phyloP scores from a whole-genome alignment of 176 grass and related monocot species.

The Calamus simplicifolius region DNA sequence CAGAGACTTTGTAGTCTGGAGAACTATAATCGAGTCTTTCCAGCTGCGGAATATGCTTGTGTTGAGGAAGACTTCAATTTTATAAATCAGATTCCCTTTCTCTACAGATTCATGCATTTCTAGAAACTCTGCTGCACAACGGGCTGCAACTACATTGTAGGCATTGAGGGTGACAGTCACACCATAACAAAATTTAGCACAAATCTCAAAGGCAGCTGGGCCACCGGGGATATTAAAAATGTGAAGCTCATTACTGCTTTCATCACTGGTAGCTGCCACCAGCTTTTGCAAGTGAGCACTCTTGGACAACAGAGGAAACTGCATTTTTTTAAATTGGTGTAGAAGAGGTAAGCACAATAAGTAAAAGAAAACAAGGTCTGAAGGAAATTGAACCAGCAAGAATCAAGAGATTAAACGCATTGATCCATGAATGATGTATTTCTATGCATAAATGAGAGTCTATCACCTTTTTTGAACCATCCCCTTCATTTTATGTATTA shows the following conservation, averaged over 20 bases:
- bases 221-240: slow-evolving; percentile 83
- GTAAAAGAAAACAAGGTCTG: slow-evolving; percentile 2
- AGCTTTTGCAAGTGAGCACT: slow-evolving; percentile 74
- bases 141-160: slow-evolving; percentile 72
- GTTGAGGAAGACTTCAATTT: slow-evolving; percentile 81
- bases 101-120: slow-evolving; percentile 91
- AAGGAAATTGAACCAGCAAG: background rate
- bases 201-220: slow-evolving; percentile 79
- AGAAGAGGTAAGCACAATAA: background rate
- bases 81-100: slow-evolving; percentile 95
- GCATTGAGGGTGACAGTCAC: slow-evolving; percentile 82
- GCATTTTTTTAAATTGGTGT: slow-evolving; percentile 10
- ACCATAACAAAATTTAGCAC: slow-evolving; percentile 92
- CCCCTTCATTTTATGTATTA: no score
- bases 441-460: no score
- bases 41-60: slow-evolving; percentile 78
- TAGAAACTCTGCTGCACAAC: slow-evolving; percentile 85
- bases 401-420: background rate
- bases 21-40: slow-evolving; percentile 94
- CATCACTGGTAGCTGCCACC: slow-evolving; percentile 48
- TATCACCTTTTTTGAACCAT: no score
- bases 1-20: slow-evolving; percentile 81
- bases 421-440: background rate
- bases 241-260: slow-evolving; percentile 51
- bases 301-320: slow-evolving; percentile 95